phyloP scores from a whole-genome alignment of 306 rosid genomes.

The Prunus dulcis region DNA sequence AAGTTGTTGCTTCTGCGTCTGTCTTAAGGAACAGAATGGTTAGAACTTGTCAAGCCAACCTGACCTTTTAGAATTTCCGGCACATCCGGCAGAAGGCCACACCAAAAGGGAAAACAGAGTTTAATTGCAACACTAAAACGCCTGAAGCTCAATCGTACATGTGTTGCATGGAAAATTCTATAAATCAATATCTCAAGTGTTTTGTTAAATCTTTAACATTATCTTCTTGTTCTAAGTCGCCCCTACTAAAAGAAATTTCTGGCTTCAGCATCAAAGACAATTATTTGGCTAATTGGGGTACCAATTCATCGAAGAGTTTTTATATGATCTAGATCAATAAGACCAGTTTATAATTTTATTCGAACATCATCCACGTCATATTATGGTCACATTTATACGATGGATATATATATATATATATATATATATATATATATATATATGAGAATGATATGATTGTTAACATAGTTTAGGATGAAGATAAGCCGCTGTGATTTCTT shows the following conservation, averaged over 20 bases:
- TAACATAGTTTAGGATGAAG: background rate
- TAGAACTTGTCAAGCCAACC: conserved; percentile 73
- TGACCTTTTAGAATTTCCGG: conserved; percentile 82
- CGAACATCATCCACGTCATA: background rate
- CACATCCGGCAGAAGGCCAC: conserved; percentile 44
- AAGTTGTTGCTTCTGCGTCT: too few species aligned
- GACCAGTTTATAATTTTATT: background rate
- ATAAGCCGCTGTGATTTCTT: background rate
- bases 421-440: too few species aligned
- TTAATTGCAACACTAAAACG: too few species aligned
- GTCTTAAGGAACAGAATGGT: too few species aligned
- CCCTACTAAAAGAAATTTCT: too few species aligned
- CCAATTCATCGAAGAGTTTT: background rate
- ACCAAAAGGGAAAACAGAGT: too few species aligned
- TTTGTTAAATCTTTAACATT: too few species aligned
- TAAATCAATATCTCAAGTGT: too few species aligned
- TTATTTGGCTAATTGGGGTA: background rate
- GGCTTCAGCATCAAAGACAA: too few species aligned
- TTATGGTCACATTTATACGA: background rate
- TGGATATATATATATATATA: background rate
- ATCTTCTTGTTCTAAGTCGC: too few species aligned
- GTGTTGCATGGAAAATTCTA: too few species aligned
- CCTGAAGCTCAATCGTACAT: too few species aligned
- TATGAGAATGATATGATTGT: background rate
- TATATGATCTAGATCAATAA: background rate